Evolutionary conservation across 176 grass and related monocot genomes (phyloP).

Genomic region (Dendrocalamus sinicus): DNA sequence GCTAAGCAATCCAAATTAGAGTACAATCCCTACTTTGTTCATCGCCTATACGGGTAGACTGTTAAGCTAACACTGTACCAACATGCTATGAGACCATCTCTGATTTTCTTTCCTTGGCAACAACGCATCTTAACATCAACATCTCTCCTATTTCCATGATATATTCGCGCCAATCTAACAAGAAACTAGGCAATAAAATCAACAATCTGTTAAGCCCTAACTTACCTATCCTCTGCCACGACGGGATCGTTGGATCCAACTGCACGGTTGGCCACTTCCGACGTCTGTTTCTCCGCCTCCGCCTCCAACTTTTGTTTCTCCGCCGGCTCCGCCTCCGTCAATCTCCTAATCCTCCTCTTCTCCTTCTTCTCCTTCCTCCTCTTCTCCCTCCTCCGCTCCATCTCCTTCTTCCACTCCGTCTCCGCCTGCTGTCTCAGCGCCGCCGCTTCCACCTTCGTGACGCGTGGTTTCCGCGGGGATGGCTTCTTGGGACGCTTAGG

Average conservation of each 20-base stretch:
- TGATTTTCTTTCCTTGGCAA: neutral
- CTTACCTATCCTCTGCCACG: constrained; percentile 28
- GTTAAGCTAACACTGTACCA: neutral
- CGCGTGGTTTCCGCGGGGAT: constrained; percentile 4
- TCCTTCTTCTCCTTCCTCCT: constrained; percentile 63
- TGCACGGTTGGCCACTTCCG: neutral
- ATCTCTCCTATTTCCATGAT: neutral
- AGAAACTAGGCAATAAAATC: neutral
- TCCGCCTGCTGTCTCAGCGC: constrained; percentile 6
- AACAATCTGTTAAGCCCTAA: neutral
- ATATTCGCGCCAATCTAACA: neutral
- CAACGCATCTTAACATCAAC: neutral
- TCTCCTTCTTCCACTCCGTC: neutral
- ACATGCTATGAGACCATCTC: neutral
- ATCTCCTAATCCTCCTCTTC: constrained; percentile 58
- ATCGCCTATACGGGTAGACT: neutral
- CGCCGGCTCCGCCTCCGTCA: constrained; percentile 38
- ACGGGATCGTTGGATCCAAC: neutral
- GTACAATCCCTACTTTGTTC: neutral
- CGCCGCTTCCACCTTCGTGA: neutral
- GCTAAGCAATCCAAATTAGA: neutral
- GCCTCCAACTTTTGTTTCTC: neutral
- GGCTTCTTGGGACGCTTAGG: constrained; percentile 51
- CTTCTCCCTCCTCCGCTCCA: constrained; percentile 45
- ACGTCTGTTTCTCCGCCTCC: neutral